These are phyloP conservation scores for Talaromyces ruber DNA, from an alignment of 495 filamentous ascomycete genomes.

Conservation along the genomic window DNA sequence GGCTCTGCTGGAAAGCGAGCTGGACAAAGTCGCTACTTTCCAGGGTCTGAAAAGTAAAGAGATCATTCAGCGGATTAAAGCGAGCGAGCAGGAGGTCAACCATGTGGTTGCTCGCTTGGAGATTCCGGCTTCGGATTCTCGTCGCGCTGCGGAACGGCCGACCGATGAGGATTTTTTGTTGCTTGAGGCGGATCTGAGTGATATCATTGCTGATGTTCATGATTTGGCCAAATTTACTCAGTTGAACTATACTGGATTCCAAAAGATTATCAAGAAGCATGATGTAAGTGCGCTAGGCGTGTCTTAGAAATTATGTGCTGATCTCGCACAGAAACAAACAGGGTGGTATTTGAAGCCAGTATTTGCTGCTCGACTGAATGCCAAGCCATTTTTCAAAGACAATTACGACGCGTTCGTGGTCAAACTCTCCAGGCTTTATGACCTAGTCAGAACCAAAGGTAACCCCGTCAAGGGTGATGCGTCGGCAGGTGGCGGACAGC, in stretches of 20 bases:
- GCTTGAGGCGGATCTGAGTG: conserved; percentile 89
- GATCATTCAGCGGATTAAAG: conserved; percentile 80
- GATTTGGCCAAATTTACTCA: conserved; percentile 98
- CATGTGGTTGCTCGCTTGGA: conserved; percentile 73
- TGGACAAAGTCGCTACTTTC: conserved; percentile 95
- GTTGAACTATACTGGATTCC: conserved; percentile 97
- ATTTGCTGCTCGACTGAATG: conserved; percentile 86
- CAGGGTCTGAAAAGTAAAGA: conserved; percentile 93
- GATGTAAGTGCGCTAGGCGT: conserved; percentile 53
- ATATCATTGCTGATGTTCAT: conserved; percentile 98
- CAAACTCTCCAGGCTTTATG: conserved; percentile 92
- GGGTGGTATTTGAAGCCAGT: conserved; percentile 88
- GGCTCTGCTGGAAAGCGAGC: conserved; percentile 72
- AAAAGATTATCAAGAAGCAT: conserved; percentile 99
- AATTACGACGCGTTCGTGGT: conserved; percentile 97
- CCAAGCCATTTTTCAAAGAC: conserved; percentile 95
- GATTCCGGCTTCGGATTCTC: conserved; percentile 14
- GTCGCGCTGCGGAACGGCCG: conserved; percentile 21
- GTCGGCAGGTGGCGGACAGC: conserved; percentile 82
- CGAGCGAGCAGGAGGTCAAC: conserved; percentile 78
- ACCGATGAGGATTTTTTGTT: conserved; percentile 90
- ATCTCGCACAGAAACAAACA: conserved; percentile 69
- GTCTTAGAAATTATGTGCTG: not conserved
- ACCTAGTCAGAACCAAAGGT: conserved; percentile 84
- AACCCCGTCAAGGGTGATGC: conserved; percentile 89